A percentile compares a stretch with the other conserved stretches of the same genome.
phyloP scores from a whole-genome alignment of 1,284 basidiomycete species.

The Ustilago sp. region DNA sequence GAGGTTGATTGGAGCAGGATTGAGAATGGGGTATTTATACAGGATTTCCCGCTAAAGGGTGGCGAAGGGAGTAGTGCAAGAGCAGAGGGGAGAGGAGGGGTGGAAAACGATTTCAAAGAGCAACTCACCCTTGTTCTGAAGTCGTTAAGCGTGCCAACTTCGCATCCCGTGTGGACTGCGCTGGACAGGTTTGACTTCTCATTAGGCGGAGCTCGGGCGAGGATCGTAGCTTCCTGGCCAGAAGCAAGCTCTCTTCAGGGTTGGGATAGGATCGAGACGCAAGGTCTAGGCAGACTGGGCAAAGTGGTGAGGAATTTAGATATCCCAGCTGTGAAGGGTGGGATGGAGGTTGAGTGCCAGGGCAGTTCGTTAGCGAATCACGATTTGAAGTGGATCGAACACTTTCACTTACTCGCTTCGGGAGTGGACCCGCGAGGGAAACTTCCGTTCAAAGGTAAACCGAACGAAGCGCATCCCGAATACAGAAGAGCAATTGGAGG shows the following conservation, averaged over 20 bases:
- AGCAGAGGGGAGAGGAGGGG: neutral
- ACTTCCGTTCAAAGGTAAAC: constrained; percentile 46
- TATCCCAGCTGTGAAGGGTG: constrained; percentile 2
- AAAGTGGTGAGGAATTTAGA: constrained; percentile 50
- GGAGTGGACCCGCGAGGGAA: constrained; percentile 40
- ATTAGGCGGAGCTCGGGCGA: constrained; percentile 27
- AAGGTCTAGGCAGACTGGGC: constrained; percentile 57
- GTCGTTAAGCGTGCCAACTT: constrained; percentile 50
- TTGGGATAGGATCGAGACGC: constrained; percentile 58
- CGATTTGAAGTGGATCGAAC: constrained; percentile 63
- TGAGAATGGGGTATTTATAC: constrained; percentile 64
- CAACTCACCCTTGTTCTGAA: constrained; percentile 50
- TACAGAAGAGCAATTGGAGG: constrained; percentile 17
- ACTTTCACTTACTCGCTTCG: constrained; percentile 60
- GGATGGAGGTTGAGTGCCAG: constrained; percentile 55
- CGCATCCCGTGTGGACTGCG: constrained; percentile 34
- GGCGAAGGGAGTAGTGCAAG: neutral
- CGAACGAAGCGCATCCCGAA: constrained; percentile 32
- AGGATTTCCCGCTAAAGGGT: constrained; percentile 58
- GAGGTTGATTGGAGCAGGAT: constrained; percentile 64
- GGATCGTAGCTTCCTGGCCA: constrained; percentile 59
- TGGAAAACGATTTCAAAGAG: constrained; percentile 35
- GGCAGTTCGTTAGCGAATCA: constrained; percentile 62
- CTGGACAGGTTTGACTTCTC: constrained; percentile 47
- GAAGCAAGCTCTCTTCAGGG: constrained; percentile 35